Evolutionary conservation across 2,329 filamentous ascomycete genomes (phyloP).

Genomic region (Penicillium carneum): DNA sequence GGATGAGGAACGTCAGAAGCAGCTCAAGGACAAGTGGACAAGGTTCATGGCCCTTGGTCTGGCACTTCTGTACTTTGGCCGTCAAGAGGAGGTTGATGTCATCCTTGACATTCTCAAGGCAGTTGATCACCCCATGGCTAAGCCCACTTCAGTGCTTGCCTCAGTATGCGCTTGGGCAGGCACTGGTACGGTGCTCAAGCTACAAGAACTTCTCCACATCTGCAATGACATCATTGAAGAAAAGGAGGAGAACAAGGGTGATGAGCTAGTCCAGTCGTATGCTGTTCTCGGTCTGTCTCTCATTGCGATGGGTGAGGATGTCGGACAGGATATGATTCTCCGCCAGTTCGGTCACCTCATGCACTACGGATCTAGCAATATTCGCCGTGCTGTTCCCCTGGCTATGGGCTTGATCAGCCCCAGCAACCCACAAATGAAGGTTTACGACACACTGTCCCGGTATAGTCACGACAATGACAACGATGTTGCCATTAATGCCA

Average conservation of each 20-base stretch:
- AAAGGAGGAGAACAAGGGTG: slow-evolving; percentile 90
- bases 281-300: slow-evolving; percentile 92
- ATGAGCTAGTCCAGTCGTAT: slow-evolving; percentile 93
- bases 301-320: slow-evolving; percentile 96
- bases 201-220: slow-evolving; percentile 95
- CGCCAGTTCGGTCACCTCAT: slow-evolving; percentile 97
- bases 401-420: slow-evolving; percentile 96
- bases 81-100: slow-evolving; percentile 98
- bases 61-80: slow-evolving; percentile 91
- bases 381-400: slow-evolving; percentile 91
- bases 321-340: slow-evolving; percentile 98
- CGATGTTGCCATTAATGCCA: slow-evolving; percentile 96
- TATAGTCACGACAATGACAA: slow-evolving; percentile 99
- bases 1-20: slow-evolving; percentile 87
- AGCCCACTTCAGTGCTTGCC: slow-evolving; percentile 90
- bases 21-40: slow-evolving; percentile 97
- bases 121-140: slow-evolving; percentile 94
- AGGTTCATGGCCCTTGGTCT: slow-evolving; percentile 94
- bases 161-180: slow-evolving; percentile 98
- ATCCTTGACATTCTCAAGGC: slow-evolving; percentile 96
- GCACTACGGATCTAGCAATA: slow-evolving; percentile 98
- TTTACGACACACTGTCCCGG: slow-evolving; percentile 95
- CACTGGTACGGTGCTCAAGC: slow-evolving; percentile 93
- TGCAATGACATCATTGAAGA: slow-evolving; percentile 98
- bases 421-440: slow-evolving; percentile 99